phyloP scores from a whole-genome alignment of 2,329 filamentous ascomycete genomes.

The Alternaria arbusti region DNA sequence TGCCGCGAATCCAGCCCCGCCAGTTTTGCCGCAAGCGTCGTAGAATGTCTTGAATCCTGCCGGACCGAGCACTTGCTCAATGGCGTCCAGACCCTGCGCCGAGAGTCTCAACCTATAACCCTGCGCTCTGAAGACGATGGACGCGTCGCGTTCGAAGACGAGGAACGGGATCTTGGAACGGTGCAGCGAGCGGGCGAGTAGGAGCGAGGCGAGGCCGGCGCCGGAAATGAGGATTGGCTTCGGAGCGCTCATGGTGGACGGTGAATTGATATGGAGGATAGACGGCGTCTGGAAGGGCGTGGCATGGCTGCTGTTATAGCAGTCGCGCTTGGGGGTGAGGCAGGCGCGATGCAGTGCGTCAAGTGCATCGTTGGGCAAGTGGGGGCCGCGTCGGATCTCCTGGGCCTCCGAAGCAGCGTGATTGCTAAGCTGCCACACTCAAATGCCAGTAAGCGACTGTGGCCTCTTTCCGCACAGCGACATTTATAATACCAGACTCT shows the following conservation, averaged over 20 bases:
- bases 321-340: not conserved
- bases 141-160: conserved; percentile 52
- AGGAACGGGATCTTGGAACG: conserved; percentile 41
- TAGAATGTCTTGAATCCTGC: conserved; percentile 62
- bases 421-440: not conserved
- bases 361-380: not conserved
- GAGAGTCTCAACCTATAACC: conserved; percentile 68
- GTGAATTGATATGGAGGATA: not conserved
- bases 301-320: conserved; percentile 8
- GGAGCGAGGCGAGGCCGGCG: conserved; percentile 40
- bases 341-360: not conserved
- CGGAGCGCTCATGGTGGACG: conserved; percentile 23
- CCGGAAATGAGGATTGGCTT: conserved; percentile 53
- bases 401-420: not conserved
- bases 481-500: not conserved
- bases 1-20: conserved; percentile 58
- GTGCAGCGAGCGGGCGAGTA: conserved; percentile 39
- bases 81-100: conserved; percentile 63
- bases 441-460: not conserved
- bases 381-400: not conserved
- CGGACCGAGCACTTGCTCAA: conserved; percentile 63
- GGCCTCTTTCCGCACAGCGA: not conserved
- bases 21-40: conserved; percentile 66
- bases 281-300: not conserved
- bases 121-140: conserved; percentile 64